Base-by-base conservation (phyloP, 1,139 yeast genomes). In the Debaryomyces nepalensis region DNA sequence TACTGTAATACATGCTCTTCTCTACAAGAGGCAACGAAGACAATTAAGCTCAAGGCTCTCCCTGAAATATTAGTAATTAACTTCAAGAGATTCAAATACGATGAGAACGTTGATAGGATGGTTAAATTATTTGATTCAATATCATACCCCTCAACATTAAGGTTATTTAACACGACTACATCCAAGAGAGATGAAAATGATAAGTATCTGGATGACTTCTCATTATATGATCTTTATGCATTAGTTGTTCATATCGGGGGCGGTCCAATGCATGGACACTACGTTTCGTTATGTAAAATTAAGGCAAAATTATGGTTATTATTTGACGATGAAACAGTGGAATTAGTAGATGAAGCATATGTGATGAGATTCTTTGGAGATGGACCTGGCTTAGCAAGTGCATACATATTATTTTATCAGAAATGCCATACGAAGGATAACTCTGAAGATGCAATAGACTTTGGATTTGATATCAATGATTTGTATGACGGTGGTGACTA, bases 201-300 rank as follows among this genome's bases (percentile, higher is more conserved):
- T 23, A 52, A 51, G 15, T 10, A 19, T 10, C 32, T 24, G 11
- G 33, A 27, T 18, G 81, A 80, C 30, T 65, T 64, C 40, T 60
- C 64, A n/a, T 73, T 84, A 21, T 93, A 90, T 57, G 97, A 90
- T 54, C 68, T 93, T 40, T 85, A 83, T 48, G 90, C 95, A 0
- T 82, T 91, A 33, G 95, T 93, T 16, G 90, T 93, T 15, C 99
- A 93, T 58, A 84, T 93, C 55, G 99, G 99, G 4, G 96, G 97
- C 2, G 98, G 98, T 0, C 97, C 98, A 1, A 90, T 90, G 72
- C 97, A 91, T 64, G 99, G 99, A 0, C 99, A 93, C 62, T 93
- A 93, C 58, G 91, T 93, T 10, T 80, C 96, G 0, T 70, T 93
- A 7, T 86, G 95, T 50, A 90, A 90, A 59, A 84, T 91, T 10